A percentile compares a stretch with the other conserved stretches of the same genome.
Evolutionary conservation across 371 early-diverging fungal species (phyloP).

Genomic region (Mucor sp.): DNA sequence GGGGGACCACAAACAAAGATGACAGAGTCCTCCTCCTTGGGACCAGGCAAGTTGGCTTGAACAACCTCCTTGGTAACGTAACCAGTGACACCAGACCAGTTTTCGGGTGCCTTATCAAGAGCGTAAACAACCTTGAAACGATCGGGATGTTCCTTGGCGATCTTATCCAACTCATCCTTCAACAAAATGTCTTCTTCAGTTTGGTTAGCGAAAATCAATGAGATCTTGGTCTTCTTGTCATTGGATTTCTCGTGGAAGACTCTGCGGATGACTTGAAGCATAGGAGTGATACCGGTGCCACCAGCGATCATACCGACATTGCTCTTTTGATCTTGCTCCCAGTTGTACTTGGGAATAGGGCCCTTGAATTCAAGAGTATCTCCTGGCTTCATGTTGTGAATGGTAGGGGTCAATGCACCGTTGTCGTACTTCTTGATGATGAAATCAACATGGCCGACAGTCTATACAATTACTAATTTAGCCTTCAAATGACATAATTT

Average conservation of each 20-base stretch:
- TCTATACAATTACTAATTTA: slow-evolving; percentile 23
- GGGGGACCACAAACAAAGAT: slow-evolving; percentile 92
- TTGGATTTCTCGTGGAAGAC: slow-evolving; percentile 66
- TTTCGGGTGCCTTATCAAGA: slow-evolving; percentile 70
- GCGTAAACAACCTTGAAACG: slow-evolving; percentile 81
- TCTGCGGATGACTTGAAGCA: slow-evolving; percentile 78
- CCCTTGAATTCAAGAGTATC: slow-evolving; percentile 90
- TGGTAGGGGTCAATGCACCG: slow-evolving; percentile 79
- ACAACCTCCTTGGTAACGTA: slow-evolving; percentile 71
- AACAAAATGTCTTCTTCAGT: slow-evolving; percentile 88
- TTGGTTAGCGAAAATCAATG: slow-evolving; percentile 87
- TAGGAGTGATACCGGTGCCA: slow-evolving; percentile 95
- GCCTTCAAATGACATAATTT: background rate
- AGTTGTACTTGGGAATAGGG: slow-evolving; percentile 84
- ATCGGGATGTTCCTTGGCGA: slow-evolving; percentile 71
- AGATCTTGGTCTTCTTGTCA: slow-evolving; percentile 80
- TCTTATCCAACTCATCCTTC: slow-evolving; percentile 73
- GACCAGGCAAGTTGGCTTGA: slow-evolving; percentile 64
- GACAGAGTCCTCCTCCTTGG: slow-evolving; percentile 56
- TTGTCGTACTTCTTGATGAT: slow-evolving; percentile 79
- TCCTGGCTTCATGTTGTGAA: slow-evolving; percentile 79
- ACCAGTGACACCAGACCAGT: slow-evolving; percentile 74
- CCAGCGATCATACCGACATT: slow-evolving; percentile 86
- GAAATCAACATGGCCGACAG: slow-evolving; percentile 82
- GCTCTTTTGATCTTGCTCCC: slow-evolving; percentile 73